Conservation (phyloP, 2,329 filamentous ascomycete species). For the Neophaeococcomyces mojaviensis region DNA sequence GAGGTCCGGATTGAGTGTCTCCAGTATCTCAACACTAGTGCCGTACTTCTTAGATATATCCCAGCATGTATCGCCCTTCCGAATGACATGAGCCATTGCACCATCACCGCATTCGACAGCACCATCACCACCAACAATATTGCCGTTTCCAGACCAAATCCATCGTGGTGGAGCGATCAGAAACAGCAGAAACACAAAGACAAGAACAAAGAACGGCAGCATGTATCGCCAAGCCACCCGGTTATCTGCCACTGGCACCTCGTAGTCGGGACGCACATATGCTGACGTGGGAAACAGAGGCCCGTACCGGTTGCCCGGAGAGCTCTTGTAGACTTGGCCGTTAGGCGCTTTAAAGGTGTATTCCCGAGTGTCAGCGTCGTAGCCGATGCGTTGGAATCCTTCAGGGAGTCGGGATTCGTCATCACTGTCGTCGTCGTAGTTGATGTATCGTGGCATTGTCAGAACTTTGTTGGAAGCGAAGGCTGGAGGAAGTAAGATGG, state of each 20-base stretch:
- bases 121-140: background rate
- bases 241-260: constrained; percentile 1
- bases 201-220: constrained; percentile 1
- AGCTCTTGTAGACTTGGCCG: constrained; percentile 45
- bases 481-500: constrained; percentile 45
- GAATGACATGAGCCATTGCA: background rate
- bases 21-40: constrained; percentile 41
- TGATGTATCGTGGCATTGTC: background rate
- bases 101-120: background rate
- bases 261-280: background rate
- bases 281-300: background rate
- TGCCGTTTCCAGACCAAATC: no score
- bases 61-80: background rate
- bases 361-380: constrained; percentile 48
- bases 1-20: constrained; percentile 38
- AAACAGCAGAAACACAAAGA: constrained; percentile 4
- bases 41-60: no score
- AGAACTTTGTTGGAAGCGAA: constrained; percentile 25
- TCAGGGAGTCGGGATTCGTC: constrained; percentile 41
- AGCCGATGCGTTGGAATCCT: constrained; percentile 49
- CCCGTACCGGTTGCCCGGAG: constrained; percentile 45
- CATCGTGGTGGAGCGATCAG: constrained; percentile 1
- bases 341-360: constrained; percentile 44
- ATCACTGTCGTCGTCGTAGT: constrained; percentile 5
- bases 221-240: background rate